phyloP scores from a whole-genome alignment of 306 rosid genomes.

The Rosa chinensis region DNA sequence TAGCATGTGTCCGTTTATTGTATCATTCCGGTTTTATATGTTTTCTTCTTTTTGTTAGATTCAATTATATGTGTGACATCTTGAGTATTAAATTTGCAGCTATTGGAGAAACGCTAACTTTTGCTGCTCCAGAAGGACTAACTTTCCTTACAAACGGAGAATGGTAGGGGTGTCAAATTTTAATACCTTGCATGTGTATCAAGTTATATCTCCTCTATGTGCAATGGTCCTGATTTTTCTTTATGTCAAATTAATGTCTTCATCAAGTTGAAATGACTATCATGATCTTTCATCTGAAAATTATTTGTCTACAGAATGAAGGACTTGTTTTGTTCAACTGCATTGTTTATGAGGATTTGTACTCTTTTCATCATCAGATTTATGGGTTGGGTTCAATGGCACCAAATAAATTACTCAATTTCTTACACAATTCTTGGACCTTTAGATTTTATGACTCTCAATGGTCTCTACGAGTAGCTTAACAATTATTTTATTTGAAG shows the following conservation, averaged over 20 bases:
- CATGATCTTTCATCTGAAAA: background rate
- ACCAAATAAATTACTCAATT: background rate
- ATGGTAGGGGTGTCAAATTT: slow-evolving; percentile 53
- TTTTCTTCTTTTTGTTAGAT: background rate
- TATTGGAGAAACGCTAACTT: slow-evolving; percentile 86
- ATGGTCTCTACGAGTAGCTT: background rate
- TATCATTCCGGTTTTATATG: background rate
- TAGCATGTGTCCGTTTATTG: background rate
- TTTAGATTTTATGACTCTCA: background rate
- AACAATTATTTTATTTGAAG: background rate
- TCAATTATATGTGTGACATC: slow-evolving; percentile 21
- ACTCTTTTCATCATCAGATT: background rate
- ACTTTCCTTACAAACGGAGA: slow-evolving; percentile 86
- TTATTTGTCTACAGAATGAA: background rate
- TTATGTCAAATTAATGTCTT: background rate
- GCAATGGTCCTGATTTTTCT: background rate
- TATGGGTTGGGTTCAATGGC: background rate
- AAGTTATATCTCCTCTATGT: background rate
- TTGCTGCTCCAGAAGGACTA: slow-evolving; percentile 52
- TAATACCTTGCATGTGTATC: background rate
- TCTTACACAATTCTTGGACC: background rate
- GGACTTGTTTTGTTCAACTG: background rate
- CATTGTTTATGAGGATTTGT: background rate
- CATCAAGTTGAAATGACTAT: background rate
- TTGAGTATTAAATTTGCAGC: slow-evolving; percentile 48